phyloP scores from a whole-genome alignment of 345 rosid species.

The Rhodamnia argentea region DNA sequence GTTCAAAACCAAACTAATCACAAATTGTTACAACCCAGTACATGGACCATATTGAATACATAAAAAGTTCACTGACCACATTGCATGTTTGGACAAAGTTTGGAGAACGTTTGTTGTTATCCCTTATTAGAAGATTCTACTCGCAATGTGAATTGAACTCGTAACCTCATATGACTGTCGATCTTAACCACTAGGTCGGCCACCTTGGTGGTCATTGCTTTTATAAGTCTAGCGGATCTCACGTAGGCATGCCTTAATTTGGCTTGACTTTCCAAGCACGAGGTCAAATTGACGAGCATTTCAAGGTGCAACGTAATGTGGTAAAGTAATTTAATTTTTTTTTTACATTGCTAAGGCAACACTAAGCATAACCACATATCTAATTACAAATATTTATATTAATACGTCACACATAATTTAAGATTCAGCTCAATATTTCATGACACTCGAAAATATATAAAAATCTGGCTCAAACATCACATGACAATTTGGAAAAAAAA shows the following conservation, averaged over 20 bases:
- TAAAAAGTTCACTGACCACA: too few relatives aligned
- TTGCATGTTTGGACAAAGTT: too few relatives aligned
- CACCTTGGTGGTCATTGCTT: background rate
- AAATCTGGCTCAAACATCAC: background rate
- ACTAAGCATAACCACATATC: background rate
- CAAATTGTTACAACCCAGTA: too few relatives aligned
- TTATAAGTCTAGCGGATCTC: background rate
- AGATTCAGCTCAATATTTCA: background rate
- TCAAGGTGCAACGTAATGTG: background rate
- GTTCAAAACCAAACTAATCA: too few relatives aligned
- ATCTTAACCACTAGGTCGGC: background rate
- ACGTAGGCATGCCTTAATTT: background rate
- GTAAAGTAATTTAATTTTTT: background rate
- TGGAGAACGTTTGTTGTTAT: too few relatives aligned
- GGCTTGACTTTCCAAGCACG: background rate
- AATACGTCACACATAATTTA: too few relatives aligned
- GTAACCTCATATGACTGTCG: background rate
- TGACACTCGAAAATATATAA: background rate
- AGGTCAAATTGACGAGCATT: background rate
- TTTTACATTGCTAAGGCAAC: background rate
- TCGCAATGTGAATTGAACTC: background rate
- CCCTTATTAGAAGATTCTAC: background rate
- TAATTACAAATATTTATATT: too few relatives aligned
- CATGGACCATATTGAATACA: too few relatives aligned
- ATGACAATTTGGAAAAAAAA: fast-evolving